Evolutionary conservation across 2,329 filamentous ascomycete species (phyloP), one percentile per base, ranked within the genome.

Genomic region (Cladosporium sp.): DNA sequence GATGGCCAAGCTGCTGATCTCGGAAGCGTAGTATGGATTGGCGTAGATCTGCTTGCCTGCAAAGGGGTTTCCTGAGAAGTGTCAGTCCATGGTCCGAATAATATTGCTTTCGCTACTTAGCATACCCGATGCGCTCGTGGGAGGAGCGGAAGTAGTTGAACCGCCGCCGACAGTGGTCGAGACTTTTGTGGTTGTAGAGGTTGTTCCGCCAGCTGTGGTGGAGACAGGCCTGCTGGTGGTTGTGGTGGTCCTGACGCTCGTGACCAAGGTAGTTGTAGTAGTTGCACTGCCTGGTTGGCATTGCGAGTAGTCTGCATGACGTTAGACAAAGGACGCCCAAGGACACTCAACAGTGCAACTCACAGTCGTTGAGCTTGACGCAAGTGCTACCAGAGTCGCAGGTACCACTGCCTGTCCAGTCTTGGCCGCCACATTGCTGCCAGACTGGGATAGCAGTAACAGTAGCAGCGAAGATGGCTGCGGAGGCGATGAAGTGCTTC

Each of bases 1-100:
- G 19, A 89, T 80, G 7, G 87, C 87, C 17, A 80, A 73, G 37
- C 70, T 78, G 58, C 77, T 75, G 37, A 83, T 76, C 63, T 83
- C 80, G 3, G 79, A 79, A 3, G 80, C 74, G 68, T 83, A 83
- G 70, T 79, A 82, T 3, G 78, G 74, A 64, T 82, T 82, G 30
- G 75, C 76, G 60, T 81, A 82, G 49, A 80, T 75, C 60, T 78
- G 72, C 60, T 78, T 76, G 19, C 79, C 80, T 9, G 72, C 71
- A 59, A 82, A 81, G 0, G 79, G 78, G 65, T 83, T 83, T 30
- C 84, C 84, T 14, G 78, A 71, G 65, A 75, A 78, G 40, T 60
- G 17, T 50, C 17, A 50, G 30, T 5, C 11, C 30, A 30, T 2
- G 22, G 20, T 14, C 20, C 12, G 14, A 15, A 28, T 3, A 45